phyloP scores from a whole-genome alignment of 106 monocot species.

The Apostasia ramifera region DNA sequence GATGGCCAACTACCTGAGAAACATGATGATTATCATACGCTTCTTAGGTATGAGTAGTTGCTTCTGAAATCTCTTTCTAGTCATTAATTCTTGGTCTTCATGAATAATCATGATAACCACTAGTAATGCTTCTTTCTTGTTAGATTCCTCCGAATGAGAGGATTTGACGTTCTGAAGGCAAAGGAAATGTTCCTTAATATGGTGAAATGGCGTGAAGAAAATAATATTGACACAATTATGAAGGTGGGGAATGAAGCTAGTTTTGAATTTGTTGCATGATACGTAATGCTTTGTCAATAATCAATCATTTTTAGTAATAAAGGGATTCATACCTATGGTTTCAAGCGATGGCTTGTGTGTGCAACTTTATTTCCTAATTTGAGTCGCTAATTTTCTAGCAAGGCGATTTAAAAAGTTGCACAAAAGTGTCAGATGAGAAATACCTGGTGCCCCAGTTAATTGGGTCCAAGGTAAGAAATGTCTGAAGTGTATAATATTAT shows the following conservation, averaged over 20 bases:
- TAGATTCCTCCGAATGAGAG: conserved; percentile 53
- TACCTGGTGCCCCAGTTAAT: too few species aligned
- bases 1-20: conserved; percentile 45
- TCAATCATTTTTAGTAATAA: too few species aligned
- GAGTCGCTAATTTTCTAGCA: too few species aligned
- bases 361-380: too few species aligned
- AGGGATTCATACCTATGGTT: too few species aligned
- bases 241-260: conserved; percentile 17
- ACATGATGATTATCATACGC: conserved; percentile 54
- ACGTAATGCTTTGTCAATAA: neutral
- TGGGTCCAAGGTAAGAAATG: too few species aligned
- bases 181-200: conserved; percentile 53
- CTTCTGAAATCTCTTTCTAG: neutral
- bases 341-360: too few species aligned
- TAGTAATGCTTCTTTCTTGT: neutral
- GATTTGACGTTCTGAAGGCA: conserved; percentile 36
- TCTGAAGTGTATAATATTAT: too few species aligned
- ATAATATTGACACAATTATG: conserved; percentile 33
- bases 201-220: conserved; percentile 67
- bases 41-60: conserved; percentile 30
- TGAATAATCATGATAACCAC: too few species aligned
- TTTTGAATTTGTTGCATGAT: neutral
- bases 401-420: too few species aligned
- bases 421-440: too few species aligned
- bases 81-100: neutral